Evolutionary conservation across 2,329 filamentous ascomycete species (phyloP), one percentile per base, ranked within the genome.

Genomic region (Fusarium coffeatum): DNA sequence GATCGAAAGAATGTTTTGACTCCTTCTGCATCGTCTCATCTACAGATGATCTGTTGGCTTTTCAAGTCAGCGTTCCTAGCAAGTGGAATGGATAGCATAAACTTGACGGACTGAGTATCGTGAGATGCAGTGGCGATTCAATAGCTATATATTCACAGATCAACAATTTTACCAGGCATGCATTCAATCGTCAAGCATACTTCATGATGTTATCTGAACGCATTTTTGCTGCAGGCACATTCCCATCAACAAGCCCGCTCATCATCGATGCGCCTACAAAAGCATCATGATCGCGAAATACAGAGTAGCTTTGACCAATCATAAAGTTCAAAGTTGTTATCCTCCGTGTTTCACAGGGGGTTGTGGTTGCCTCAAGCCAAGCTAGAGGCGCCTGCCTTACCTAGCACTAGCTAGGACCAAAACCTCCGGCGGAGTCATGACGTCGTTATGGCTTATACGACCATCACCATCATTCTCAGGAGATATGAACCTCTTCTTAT

Each of bases 351-450:
- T 48, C n/a, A 27, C 45, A 55, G 30, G 49, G 49, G 32, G 11
- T 51, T 47, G 30, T 66, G 64, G 55, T 37, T 61, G 55, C 62
- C 40, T 13, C 20, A 23, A 43, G 16, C 47, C n/a, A 51, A 28
- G 60, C 43, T 50, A 41, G 42, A 45, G 43, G 43, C n/a, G 25
- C 43, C 22, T 50, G 45, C 50, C 32, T 27, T 40, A 55, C 48
- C 20, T 43, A 28, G 22, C 22, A 43, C 25, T 13, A 41, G 45
- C 27, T 18, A 43, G 69, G 69, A 66, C 43, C n/a, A 57, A 49
- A 71, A 71, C 58, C 66, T 72, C 69, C 69, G 63, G 47, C 47
- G 10, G 34, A 72, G 59, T 65, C 62, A 72, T 72, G 69, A 72
- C 69, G 69, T 72, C 69, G 66, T 72, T 32, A 48, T 58, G 56